Evolutionary conservation across 1,139 yeast species (phyloP), one percentile per base, ranked within the genome.

Genomic region (Candida sp.): DNA sequence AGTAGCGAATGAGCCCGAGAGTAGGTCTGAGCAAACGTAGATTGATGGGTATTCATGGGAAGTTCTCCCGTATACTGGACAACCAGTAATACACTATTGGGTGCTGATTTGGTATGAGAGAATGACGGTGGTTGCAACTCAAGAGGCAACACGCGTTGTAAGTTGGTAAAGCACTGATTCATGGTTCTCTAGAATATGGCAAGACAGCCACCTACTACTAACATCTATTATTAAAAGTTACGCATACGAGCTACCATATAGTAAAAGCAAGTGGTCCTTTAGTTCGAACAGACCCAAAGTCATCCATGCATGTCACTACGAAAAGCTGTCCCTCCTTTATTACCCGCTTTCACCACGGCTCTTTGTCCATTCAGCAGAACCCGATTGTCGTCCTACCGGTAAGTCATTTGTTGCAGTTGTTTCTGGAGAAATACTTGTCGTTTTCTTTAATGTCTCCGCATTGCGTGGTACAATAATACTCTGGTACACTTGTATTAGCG

Each of bases 291-390:
- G 31, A 28, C 9, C 2, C 9, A 28, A 28, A 28, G 2, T 2
- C 1, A 7, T 28, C 1, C 7, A 2, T 32, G 2, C 12, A 32
- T 4, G 3, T 32, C 11, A 4, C 7, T 34, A 3, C 23, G 3
- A 3, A 34, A 34, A 38, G 4, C 32, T 17, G 2, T 17, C 17
- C 17, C 17, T 2, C 17, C 17, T 17, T 2, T 17, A 17, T 17
- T 38, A 25, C 12, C 96, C 96, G 54, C 74, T 83, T 66, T 92
- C 98, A 1, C 97, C 97, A 58, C 98, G 76, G 1, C 77, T 59
- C 22, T 69, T 65, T 0, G 88, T 88, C 98, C 98, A 92, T 47
- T 78, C 88, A 0, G 77, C 80, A 3, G 83, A 77, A 0, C 98
- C 98, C 37, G 92, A 85, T 65, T 89, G 88, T 51, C 98, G 73